Base-by-base conservation (phyloP, 495 filamentous ascomycete species). In the Ramalina intermedia region DNA sequence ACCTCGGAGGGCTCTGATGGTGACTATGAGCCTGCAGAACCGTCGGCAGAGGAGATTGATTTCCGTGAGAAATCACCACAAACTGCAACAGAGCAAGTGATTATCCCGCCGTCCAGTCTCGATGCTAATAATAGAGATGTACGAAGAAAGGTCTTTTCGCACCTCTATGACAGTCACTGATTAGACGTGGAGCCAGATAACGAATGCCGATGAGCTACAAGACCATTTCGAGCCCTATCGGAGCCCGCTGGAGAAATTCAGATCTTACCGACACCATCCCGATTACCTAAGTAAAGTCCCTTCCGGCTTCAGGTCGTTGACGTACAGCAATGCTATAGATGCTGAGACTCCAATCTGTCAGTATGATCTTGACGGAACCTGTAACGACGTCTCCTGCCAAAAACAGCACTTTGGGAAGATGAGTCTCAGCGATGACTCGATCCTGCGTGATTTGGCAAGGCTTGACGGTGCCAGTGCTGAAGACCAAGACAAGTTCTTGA, bases 241-340 rank as follows among this genome's bases (percentile, higher is more conserved):
- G 55, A 94, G 86, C 63, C 85, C 89, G 23, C 65, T 96, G 53
- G 79, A 74, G 52, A 71, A 72, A 48, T 96, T 98, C 65, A 83
- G 79, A 60, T 81, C 85, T 40, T 96, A 85, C 67, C 87, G 91
- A 49, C 93, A 85, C 57, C 87, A 96, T 63, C 84, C 85, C 21
- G 69, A 75, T 29, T 96, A 77, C 66, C 64, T 71, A 46, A 58
- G 84, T 26, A 65, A 78, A 38, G 80, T 91, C 52, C 60, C 80
- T 46, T 79, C 77, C 56, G 89, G 88, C 45, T 80, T 86, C 61
- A 81, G 80, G 63, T 96, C 93, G 53, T 69, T 93, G 73, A 96
- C 86, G 40, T 96, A 89, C 69, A 96, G 86, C 62, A 80, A 90
- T 64, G 78, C 76, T 48, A 90, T 96, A 61, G 75, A 96, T 59